Base-by-base conservation (phyloP, 257 asterid species). In the Thymus mandschuricus region DNA sequence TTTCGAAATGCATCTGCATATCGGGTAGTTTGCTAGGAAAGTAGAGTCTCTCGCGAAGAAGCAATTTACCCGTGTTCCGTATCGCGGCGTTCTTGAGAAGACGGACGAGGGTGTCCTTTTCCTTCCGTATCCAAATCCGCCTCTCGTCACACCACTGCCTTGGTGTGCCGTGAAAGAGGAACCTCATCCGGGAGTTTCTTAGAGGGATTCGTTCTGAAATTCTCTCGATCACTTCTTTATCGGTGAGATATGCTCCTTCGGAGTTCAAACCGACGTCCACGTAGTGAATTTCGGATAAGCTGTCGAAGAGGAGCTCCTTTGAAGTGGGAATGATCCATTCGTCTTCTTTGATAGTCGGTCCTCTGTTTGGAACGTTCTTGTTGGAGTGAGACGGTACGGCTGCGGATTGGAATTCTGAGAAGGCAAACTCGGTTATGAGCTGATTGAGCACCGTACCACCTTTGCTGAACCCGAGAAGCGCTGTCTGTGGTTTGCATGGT, bases 361-460 rank as follows among this genome's bases (percentile, higher is more conserved):
- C 85, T 31, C 40, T 35, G 40, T 35, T 35, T 35, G 5, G 3
- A 35, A 70, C 86, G 40, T 78, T 80, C 64, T 72, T 79, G 30
- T 73, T 81, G 27, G 76, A 72, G 63, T 69, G 76, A 12, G 60
- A 12, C 27, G 73, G 68, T 9, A 55, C 28, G 55, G 83, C 80
- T 7, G 77, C 12, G 60, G 86, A 69, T 68, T 68, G 78, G 70
- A 35, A 49, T 74, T 86, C 86, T 55, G 86, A 49, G 60, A 75
- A 76, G 65, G 83, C 81, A 66, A 91, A 88, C 86, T 94, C 97
- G 9, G 97, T 80, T 46, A 89, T 51, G 45, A 94, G 90, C 97
- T 94, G 99, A 81, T 94, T 91, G 65, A 94, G 85, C 51, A 94
- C 80, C 35, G 77, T 80, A 21, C 99, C 97, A n/a, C 99, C 99